Conservation (phyloP, 768 basidiomycete species). For the Suillus decipiens region DNA sequence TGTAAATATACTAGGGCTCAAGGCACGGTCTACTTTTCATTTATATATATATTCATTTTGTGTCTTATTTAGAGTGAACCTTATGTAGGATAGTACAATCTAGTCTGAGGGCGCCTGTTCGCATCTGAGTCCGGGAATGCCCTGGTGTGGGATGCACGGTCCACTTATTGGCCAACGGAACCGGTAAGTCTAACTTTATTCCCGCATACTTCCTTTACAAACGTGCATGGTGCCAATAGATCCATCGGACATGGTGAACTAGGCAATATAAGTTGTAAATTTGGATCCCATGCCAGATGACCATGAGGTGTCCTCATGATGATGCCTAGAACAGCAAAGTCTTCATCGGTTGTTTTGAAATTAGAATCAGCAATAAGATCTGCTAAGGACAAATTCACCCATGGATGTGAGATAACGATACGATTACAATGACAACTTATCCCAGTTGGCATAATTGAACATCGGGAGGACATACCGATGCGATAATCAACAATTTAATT, state of each 20-base stretch:
- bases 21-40: neutral
- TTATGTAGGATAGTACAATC: too few relatives aligned
- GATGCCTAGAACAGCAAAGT: neutral
- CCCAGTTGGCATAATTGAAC: neutral
- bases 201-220: neutral
- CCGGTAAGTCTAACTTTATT: neutral
- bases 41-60: too few relatives aligned
- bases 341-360: neutral
- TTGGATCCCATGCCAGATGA: neutral
- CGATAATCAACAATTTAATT: slow-evolving; percentile 14
- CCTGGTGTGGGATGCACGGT: too few relatives aligned
- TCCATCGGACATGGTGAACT: neutral
- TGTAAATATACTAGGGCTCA: neutral
- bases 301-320: neutral
- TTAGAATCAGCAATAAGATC: neutral
- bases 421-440: neutral
- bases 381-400: neutral
- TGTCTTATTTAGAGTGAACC: too few relatives aligned
- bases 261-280: neutral
- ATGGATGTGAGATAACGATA: neutral
- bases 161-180: neutral
- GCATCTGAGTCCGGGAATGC: too few relatives aligned
- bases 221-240: neutral
- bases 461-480: neutral
- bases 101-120: too few relatives aligned